Evolutionary conservation across 1,139 yeast genomes (phyloP).

Genomic region (Waltiozyma sp.): DNA sequence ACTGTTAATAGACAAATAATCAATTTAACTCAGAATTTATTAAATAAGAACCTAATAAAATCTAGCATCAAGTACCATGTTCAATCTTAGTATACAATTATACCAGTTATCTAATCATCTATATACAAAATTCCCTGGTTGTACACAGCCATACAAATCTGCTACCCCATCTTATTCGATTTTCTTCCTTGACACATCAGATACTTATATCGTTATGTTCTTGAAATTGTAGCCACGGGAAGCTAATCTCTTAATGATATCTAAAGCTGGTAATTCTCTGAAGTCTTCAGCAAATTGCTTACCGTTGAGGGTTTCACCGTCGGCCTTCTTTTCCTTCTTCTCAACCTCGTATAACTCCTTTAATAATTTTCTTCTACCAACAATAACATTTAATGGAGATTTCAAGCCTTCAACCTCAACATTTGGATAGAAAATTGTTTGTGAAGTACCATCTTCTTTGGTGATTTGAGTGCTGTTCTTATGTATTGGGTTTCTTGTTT

Average conservation of each 20-base stretch:
- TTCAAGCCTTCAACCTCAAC: constrained; percentile 25
- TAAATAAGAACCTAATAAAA: too few species aligned
- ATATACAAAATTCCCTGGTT: not conserved
- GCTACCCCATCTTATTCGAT: not conserved
- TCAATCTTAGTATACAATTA: not conserved
- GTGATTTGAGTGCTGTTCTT: constrained; percentile 22
- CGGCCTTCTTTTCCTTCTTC: constrained; percentile 33
- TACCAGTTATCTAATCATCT: not conserved
- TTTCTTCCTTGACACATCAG: not conserved
- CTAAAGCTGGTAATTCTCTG: constrained; percentile 21
- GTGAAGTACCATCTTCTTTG: constrained; percentile 23
- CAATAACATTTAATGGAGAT: constrained; percentile 36
- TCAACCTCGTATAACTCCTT: constrained; percentile 41
- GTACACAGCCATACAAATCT: not conserved
- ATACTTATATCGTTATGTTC: constrained; percentile 14
- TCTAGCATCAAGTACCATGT: too few species aligned
- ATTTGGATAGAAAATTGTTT: constrained; percentile 41
- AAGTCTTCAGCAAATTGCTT: constrained; percentile 20
- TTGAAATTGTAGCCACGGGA: constrained; percentile 29
- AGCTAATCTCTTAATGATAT: constrained; percentile 25
- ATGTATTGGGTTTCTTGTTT: constrained; percentile 20
- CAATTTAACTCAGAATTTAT: too few species aligned
- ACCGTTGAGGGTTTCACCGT: constrained; percentile 31
- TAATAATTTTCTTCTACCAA: constrained; percentile 56
- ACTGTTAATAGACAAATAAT: too few species aligned